Percentiles rank a stretch among this genome's conserved stretches.
phyloP scores from a whole-genome alignment of 305 asterid species.

The Petunia hybrid region DNA sequence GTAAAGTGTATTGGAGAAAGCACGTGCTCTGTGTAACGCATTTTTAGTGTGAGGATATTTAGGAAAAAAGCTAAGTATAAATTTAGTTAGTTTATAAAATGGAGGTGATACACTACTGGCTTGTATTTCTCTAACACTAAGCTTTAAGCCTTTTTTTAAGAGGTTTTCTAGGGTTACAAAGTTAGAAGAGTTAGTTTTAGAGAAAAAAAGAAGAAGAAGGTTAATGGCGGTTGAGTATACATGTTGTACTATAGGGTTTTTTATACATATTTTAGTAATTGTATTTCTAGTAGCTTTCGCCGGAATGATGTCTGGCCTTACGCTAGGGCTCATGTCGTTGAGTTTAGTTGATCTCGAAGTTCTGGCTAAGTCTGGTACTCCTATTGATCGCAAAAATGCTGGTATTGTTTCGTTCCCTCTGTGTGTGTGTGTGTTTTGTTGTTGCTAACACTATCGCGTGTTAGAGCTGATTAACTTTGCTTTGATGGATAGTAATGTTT shows the following conservation, averaged over 20 bases:
- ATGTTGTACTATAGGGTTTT: slow-evolving; percentile 53
- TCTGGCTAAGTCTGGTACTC: slow-evolving; percentile 60
- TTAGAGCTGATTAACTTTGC: background rate
- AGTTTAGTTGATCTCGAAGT: slow-evolving; percentile 62
- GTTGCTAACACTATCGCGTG: background rate
- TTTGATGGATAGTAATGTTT: background rate
- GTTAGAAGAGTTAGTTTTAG: background rate
- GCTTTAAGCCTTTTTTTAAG: background rate
- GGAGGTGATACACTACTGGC: slow-evolving; percentile 22
- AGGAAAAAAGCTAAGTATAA: background rate
- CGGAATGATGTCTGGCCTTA: slow-evolving; percentile 57
- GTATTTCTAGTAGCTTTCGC: slow-evolving; percentile 50
- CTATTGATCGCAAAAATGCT: slow-evolving; percentile 49
- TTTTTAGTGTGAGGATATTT: background rate
- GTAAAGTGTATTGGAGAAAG: background rate
- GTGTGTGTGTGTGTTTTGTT: background rate
- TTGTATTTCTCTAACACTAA: slow-evolving; percentile 28
- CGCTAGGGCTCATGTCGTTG: slow-evolving; percentile 59
- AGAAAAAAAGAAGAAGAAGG: background rate
- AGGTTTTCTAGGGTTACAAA: background rate
- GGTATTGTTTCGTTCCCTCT: slow-evolving; percentile 38
- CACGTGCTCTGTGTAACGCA: background rate
- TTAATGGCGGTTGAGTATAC: slow-evolving; percentile 64
- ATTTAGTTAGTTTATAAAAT: background rate
- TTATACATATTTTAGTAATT: slow-evolving; percentile 45